Percentiles rank a stretch among this genome's conserved stretches.
These are phyloP conservation scores for Dactylellina drechsleri DNA, from an alignment of 2,329 filamentous ascomycete species.

Conservation along the genomic window DNA sequence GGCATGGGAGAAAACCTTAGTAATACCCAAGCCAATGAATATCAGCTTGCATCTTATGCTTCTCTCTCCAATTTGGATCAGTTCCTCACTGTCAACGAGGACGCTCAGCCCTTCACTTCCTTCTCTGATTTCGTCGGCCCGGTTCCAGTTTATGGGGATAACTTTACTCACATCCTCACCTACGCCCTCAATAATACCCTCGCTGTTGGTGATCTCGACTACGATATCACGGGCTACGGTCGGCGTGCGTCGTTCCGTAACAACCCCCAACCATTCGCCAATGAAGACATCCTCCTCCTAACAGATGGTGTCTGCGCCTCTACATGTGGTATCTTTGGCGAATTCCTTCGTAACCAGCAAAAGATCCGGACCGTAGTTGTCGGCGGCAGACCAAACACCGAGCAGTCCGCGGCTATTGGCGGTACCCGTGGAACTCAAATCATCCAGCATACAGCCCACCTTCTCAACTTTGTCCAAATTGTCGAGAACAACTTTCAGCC, in stretches of 20 bases:
- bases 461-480: slow-evolving; percentile 59
- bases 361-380: slow-evolving; percentile 69
- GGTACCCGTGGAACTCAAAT: slow-evolving; percentile 70
- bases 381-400: slow-evolving; percentile 69
- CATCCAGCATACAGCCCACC: slow-evolving; percentile 55
- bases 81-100: slow-evolving; percentile 59
- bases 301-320: slow-evolving; percentile 70
- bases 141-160: slow-evolving; percentile 59
- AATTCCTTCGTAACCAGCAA: slow-evolving; percentile 67
- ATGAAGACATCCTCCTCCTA: slow-evolving; percentile 62
- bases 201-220: slow-evolving; percentile 59
- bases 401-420: slow-evolving; percentile 65
- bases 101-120: slow-evolving; percentile 61
- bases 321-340: slow-evolving; percentile 70
- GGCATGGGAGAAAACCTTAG: slow-evolving; percentile 45
- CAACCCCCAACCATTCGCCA: slow-evolving; percentile 60
- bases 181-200: slow-evolving; percentile 57
- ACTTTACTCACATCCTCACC: slow-evolving; percentile 60
- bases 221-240: slow-evolving; percentile 58
- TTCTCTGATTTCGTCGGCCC: slow-evolving; percentile 65
- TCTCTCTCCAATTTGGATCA: slow-evolving; percentile 58
- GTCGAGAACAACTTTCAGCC: slow-evolving; percentile 57
- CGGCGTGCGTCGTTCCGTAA: slow-evolving; percentile 53
- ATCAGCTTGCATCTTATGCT: slow-evolving; percentile 31
- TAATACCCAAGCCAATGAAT: slow-evolving; percentile 7